Evolutionary conservation across 2,329 filamentous ascomycete species (phyloP).

Genomic region (Ceratocystis colombiana): DNA sequence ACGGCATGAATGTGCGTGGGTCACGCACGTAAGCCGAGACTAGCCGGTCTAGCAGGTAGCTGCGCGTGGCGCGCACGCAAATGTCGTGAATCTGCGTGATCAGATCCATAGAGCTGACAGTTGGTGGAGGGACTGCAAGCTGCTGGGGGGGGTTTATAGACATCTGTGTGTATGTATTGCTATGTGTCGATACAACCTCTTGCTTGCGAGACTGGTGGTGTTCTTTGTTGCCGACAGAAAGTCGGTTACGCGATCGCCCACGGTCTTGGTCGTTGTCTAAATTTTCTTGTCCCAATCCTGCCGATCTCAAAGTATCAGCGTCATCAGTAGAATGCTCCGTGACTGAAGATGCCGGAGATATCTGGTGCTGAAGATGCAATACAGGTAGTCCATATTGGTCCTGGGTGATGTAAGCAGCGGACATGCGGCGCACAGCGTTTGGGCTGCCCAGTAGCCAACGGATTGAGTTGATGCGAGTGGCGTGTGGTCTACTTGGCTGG

Average conservation of each 20-base stretch:
- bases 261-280: neutral
- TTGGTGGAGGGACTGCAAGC: constrained; percentile 1
- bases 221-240: neutral
- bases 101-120: constrained; percentile 12
- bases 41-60: constrained; percentile 27
- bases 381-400: constrained; percentile 8
- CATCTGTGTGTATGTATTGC: neutral
- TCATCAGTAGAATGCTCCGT: neutral
- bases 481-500: neutral
- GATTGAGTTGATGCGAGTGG: constrained; percentile 17
- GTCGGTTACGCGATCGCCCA: neutral
- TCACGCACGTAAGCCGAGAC: constrained; percentile 27
- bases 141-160: neutral
- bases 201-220: neutral
- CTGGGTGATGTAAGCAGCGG: constrained; percentile 17
- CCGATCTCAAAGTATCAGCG: neutral
- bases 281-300: neutral
- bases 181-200: neutral
- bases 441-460: constrained; percentile 16
- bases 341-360: neutral
- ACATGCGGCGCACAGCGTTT: constrained; percentile 10
- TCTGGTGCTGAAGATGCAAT: constrained; percentile 12
- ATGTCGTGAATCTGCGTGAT: constrained; percentile 27
- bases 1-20: constrained; percentile 17
- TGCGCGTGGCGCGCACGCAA: constrained; percentile 28